A percentile compares a stretch with the other conserved stretches of the same genome.
Evolutionary conservation across 2,329 filamentous ascomycete genomes (phyloP).

Genomic region (Ascocoryne sarcoides): DNA sequence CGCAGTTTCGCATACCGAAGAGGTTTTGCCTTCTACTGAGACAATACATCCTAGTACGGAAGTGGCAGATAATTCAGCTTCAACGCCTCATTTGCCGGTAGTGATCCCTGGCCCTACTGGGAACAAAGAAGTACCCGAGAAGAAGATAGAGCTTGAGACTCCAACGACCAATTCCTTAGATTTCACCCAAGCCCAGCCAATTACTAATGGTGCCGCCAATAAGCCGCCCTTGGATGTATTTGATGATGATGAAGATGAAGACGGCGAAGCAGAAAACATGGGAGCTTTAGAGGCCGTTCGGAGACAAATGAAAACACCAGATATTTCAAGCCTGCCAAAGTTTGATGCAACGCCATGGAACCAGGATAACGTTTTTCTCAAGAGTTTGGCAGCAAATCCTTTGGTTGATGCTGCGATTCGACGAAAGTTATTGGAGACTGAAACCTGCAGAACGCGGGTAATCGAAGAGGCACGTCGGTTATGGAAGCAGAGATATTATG

Average conservation of each 20-base stretch:
- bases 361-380: constrained; percentile 20
- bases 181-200: too few relatives aligned
- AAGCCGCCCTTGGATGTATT: neutral
- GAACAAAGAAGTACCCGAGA: neutral
- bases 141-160: neutral
- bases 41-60: neutral
- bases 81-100: too few relatives aligned
- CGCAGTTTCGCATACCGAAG: neutral
- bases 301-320: constrained; percentile 26
- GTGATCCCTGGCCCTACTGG: neutral
- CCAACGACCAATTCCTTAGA: too few relatives aligned
- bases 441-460: constrained; percentile 12
- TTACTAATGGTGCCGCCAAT: neutral
- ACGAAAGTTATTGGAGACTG: constrained; percentile 11
- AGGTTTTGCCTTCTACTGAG: neutral
- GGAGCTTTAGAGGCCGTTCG: constrained; percentile 21
- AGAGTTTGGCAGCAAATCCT: constrained; percentile 15
- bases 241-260: constrained; percentile 15
- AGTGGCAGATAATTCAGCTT: neutral
- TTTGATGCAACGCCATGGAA: constrained; percentile 17
- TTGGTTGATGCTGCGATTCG: constrained; percentile 13
- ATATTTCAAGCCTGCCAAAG: constrained; percentile 20
- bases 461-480: constrained; percentile 19
- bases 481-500: constrained; percentile 22
- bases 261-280: constrained; percentile 16